These are phyloP conservation scores for Glycine soja DNA, from an alignment of 306 rosid species.

Conservation along the genomic window DNA sequence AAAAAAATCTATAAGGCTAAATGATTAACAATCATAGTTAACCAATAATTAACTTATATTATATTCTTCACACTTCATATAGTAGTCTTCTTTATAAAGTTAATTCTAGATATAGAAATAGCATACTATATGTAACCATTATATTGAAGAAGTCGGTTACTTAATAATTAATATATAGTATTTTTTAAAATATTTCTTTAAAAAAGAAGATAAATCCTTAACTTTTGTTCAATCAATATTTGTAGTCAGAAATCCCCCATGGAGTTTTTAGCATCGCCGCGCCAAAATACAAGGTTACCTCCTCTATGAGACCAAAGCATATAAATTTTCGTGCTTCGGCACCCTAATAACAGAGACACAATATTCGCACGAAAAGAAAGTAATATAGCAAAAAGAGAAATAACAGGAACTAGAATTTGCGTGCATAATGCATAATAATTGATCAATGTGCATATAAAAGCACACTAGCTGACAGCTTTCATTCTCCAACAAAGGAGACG, in stretches of 20 bases:
- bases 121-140: no score
- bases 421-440: conserved; percentile 5
- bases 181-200: neutral
- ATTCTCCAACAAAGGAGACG: conserved; percentile 25
- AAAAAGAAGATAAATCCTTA: neutral
- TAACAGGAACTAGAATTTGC: conserved; percentile 11
- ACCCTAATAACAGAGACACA: conserved; percentile 6
- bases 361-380: conserved; percentile 59
- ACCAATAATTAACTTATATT: no score
- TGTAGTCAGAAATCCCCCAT: neutral
- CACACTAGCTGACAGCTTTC: conserved; percentile 7
- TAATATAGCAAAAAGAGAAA: conserved; percentile 42
- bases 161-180: neutral
- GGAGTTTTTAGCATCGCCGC: conserved; percentile 23
- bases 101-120: no score
- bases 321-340: conserved; percentile 42
- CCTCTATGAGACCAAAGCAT: conserved; percentile 43
- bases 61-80: no score
- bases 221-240: neutral
- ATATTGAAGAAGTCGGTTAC: neutral
- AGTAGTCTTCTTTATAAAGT: no score
- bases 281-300: conserved; percentile 34
- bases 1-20: no score
- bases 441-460: conserved; percentile 45
- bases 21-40: no score